Conservation (phyloP, 345 rosid species). For the Diplotaxis tenuifolia region DNA sequence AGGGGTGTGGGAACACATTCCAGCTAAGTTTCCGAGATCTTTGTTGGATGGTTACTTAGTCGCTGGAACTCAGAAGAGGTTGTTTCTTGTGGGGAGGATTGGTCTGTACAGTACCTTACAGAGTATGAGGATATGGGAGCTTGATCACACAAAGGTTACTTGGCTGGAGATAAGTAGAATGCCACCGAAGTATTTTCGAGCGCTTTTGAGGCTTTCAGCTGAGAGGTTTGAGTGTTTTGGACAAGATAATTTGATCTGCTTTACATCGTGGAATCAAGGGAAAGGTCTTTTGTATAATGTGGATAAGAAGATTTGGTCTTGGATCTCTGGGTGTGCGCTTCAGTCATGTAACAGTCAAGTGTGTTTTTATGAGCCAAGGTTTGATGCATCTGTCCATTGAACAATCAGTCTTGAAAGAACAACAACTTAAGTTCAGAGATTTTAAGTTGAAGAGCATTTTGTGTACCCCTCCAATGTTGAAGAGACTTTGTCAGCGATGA, state of each 20-base stretch:
- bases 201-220: slow-evolving; percentile 85
- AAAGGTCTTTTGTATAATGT: slow-evolving; percentile 87
- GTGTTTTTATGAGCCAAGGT: slow-evolving; percentile 96
- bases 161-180: slow-evolving; percentile 97
- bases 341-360: slow-evolving; percentile 96
- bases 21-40: slow-evolving; percentile 91
- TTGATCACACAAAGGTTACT: slow-evolving; percentile 69
- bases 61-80: slow-evolving; percentile 86
- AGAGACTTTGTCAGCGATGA: slow-evolving; percentile 17
- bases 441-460: too few relatives aligned
- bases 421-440: slow-evolving; percentile 13
- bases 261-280: slow-evolving; percentile 98
- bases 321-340: slow-evolving; percentile 94
- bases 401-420: slow-evolving; percentile 2
- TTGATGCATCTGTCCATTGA: slow-evolving; percentile 66
- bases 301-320: slow-evolving; percentile 90
- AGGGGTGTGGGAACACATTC: slow-evolving; percentile 99
- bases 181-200: slow-evolving; percentile 88
- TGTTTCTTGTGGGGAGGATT: slow-evolving; percentile 91
- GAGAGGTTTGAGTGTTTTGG: slow-evolving; percentile 98
- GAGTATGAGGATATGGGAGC: slow-evolving; percentile 97
- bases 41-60: slow-evolving; percentile 90
- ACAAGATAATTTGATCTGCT: slow-evolving; percentile 91
- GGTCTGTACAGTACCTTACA: slow-evolving; percentile 92
- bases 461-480: neutral